Base-by-base conservation (phyloP, 768 basidiomycete species). In the Tricholoma terreum region DNA sequence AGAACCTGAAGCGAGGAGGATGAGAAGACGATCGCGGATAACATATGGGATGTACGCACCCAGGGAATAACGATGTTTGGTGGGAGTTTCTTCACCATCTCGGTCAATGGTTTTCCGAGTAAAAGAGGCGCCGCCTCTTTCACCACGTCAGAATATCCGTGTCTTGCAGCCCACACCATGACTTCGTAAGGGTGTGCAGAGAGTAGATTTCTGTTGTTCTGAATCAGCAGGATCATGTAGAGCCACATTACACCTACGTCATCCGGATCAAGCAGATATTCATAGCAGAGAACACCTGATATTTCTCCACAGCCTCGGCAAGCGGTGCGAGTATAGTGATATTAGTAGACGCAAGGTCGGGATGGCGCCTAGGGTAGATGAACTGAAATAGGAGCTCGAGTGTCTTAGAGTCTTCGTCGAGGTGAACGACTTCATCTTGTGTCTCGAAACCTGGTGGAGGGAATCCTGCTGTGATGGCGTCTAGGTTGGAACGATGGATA, bases 351-450 rank as follows among this genome's bases (percentile, higher is more conserved):
- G 62, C 57, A 27, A 70, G 54, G 15, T 62, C 60, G 0, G 67
- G 70, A 14, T 67, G 62, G 11, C 66, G 64, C n/a, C 55, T 56
- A 1, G 69, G 69, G 31, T 70, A 70, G 3, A 69, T 62, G 43
- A 63, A 70, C 31, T 62, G 62, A 55, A 71, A 70, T 2, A 71
- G 63, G 2, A 67, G 57, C 19, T 67, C 68, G 4, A 72, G 63
- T 0, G 65, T 66, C 6, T 38, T 24, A 3, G 67, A 55, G 1
- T 59, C 34, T 54, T 72, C 71, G 0, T 64, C 56, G 6, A 72
- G 66, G 1, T 57, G 22, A 4, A 67, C 60, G 1, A 65, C 34
- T 48, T 72, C 69, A 27, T 52, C 65, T 6, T 9, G 6, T 1
- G 56, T 59, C 12, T 56, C 50, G 40, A 69, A 54, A 51, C 66